These are phyloP conservation scores for Periconia macrospinosa DNA, from an alignment of 2,329 filamentous ascomycete species.

Conservation along the genomic window DNA sequence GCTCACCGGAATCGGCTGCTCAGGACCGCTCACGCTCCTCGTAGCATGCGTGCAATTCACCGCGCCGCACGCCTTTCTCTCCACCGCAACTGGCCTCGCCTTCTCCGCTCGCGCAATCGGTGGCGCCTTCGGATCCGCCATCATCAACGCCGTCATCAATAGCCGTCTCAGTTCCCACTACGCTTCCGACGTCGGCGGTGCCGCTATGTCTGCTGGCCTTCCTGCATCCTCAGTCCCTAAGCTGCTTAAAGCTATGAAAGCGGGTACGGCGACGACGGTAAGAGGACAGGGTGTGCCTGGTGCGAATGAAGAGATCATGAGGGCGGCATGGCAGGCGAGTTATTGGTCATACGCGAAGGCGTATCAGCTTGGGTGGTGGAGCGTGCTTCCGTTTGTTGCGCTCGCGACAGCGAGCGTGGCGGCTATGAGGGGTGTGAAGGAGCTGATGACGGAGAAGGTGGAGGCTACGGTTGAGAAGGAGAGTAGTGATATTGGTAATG, in stretches of 20 bases:
- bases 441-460: slow-evolving; percentile 35
- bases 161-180: slow-evolving; percentile 24
- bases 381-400: slow-evolving; percentile 35
- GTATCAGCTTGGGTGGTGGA: slow-evolving; percentile 34
- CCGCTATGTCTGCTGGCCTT: slow-evolving; percentile 24
- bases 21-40: slow-evolving; percentile 34
- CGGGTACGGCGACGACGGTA: slow-evolving; percentile 13
- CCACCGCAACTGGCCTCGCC: slow-evolving; percentile 35
- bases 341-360: slow-evolving; percentile 33
- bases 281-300: slow-evolving; percentile 15
- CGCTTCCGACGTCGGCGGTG: slow-evolving; percentile 19
- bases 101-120: slow-evolving; percentile 38
- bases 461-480: slow-evolving; percentile 34
- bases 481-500: neutral
- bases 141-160: slow-evolving; percentile 34
- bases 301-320: slow-evolving; percentile 18
- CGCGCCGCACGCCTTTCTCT: slow-evolving; percentile 32
- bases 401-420: slow-evolving; percentile 26
- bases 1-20: slow-evolving; percentile 28
- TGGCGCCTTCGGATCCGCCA: slow-evolving; percentile 34
- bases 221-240: slow-evolving; percentile 19
- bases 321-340: slow-evolving; percentile 26
- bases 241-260: slow-evolving; percentile 24
- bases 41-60: slow-evolving; percentile 37
- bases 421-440: slow-evolving; percentile 29